phyloP scores from a whole-genome alignment of 2,329 filamentous ascomycete genomes.

The Pseudogymnoascus sp. region DNA sequence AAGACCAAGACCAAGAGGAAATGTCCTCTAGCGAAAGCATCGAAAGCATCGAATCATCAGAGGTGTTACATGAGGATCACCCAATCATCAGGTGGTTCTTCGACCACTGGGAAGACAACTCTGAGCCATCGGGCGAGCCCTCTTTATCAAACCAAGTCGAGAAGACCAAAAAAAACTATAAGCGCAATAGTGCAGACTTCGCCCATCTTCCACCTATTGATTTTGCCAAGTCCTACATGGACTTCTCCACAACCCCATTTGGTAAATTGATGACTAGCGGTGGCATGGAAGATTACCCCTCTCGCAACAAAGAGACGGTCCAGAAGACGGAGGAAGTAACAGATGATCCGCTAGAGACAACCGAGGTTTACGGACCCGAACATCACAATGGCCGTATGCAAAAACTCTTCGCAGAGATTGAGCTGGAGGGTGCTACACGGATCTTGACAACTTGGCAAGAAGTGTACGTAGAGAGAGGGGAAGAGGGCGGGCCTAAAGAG shows the following conservation, averaged over 20 bases:
- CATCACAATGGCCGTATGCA: neutral
- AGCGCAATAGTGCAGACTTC: neutral
- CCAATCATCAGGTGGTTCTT: neutral
- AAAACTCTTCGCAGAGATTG: neutral
- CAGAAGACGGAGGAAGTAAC: neutral
- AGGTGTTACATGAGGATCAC: neutral
- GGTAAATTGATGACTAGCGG: neutral
- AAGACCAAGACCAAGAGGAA: neutral
- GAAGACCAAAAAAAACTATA: neutral
- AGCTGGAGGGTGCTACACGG: neutral
- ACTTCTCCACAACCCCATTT: neutral
- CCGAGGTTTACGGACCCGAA: neutral
- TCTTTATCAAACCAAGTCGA: neutral
- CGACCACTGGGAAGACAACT: neutral
- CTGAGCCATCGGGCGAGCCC: neutral
- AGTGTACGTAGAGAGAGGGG: neutral
- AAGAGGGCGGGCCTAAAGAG: neutral
- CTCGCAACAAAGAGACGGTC: neutral
- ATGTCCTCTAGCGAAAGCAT: neutral
- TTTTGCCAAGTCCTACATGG: neutral
- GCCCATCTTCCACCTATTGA: neutral
- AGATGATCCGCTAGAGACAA: neutral
- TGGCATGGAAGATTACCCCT: neutral
- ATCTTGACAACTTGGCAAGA: slow-evolving; percentile 3
- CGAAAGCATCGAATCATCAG: neutral